Conservation (phyloP, 257 asterid genomes). For the Nicotiana undulata region DNA sequence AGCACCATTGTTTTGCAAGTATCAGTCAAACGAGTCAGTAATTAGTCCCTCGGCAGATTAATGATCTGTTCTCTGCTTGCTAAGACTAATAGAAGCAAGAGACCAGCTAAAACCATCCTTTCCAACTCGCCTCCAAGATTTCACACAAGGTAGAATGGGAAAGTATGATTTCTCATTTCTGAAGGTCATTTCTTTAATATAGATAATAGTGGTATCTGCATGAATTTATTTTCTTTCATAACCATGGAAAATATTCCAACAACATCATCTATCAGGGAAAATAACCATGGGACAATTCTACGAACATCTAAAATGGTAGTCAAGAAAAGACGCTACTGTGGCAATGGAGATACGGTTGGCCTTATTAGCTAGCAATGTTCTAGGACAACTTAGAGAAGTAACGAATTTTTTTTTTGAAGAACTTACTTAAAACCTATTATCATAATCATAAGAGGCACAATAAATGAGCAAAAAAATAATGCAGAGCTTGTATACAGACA, state of each 20-base stretch:
- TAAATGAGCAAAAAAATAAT: too few relatives aligned
- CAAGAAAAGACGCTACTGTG: neutral
- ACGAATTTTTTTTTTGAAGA: conserved; percentile 7
- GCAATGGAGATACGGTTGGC: neutral
- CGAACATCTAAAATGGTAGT: neutral
- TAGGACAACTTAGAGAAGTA: neutral
- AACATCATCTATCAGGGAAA: neutral
- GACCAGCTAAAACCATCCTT: neutral
- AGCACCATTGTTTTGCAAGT: neutral
- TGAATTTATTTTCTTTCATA: neutral
- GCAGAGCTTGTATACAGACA: too few relatives aligned
- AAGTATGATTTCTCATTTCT: neutral
- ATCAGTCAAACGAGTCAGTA: neutral
- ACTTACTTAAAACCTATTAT: too few relatives aligned
- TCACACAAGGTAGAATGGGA: neutral
- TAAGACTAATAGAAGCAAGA: neutral
- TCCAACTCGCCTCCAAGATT: neutral
- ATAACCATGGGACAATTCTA: neutral
- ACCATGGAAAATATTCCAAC: neutral
- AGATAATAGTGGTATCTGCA: neutral
- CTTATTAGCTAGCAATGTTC: neutral
- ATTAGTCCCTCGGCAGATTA: neutral
- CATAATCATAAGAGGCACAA: too few relatives aligned
- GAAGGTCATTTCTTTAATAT: neutral
- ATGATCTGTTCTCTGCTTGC: neutral